These are phyloP conservation scores for Neurospora sp. DNA, from an alignment of 495 filamentous ascomycete species.

Conservation along the genomic window DNA sequence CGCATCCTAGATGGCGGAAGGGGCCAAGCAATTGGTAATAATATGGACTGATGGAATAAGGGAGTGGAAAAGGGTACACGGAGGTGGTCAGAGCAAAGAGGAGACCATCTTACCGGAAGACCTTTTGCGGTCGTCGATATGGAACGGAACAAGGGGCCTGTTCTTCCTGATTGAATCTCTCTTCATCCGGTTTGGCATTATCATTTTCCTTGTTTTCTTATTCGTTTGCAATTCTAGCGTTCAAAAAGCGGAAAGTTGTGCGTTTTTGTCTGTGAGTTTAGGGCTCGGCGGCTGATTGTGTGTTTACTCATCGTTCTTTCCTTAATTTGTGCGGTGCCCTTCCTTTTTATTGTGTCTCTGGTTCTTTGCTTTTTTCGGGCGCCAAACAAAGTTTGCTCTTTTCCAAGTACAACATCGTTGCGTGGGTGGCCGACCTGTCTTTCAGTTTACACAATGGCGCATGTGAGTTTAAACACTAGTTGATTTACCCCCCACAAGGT, in stretches of 20 bases:
- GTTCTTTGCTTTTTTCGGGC: not conserved
- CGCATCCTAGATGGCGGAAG: not conserved
- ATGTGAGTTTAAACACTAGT: not conserved
- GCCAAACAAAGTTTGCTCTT: slow-evolving; percentile 1
- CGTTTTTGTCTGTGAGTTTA: not conserved
- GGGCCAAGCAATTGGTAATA: not conserved
- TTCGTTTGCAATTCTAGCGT: not conserved
- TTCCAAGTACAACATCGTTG: not conserved
- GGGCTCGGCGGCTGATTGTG: not conserved
- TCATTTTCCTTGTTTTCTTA: not conserved
- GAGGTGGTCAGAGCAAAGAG: not conserved
- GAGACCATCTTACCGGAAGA: not conserved
- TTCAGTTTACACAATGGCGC: not conserved
- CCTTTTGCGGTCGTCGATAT: not conserved
- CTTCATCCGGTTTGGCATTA: not conserved
- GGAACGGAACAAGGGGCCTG: not conserved
- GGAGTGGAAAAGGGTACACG: not conserved
- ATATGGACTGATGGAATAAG: not conserved
- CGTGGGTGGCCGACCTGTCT: not conserved
- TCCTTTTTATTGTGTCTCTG: not conserved
- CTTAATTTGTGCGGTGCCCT: not conserved
- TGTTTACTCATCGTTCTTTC: not conserved
- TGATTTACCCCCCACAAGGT: not conserved
- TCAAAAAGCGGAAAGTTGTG: not conserved
- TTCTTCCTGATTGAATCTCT: not conserved